Evolutionary conservation across 805 yeast species (phyloP), one percentile per base, ranked within the genome.

Genomic region (Saturnispora diversa): DNA sequence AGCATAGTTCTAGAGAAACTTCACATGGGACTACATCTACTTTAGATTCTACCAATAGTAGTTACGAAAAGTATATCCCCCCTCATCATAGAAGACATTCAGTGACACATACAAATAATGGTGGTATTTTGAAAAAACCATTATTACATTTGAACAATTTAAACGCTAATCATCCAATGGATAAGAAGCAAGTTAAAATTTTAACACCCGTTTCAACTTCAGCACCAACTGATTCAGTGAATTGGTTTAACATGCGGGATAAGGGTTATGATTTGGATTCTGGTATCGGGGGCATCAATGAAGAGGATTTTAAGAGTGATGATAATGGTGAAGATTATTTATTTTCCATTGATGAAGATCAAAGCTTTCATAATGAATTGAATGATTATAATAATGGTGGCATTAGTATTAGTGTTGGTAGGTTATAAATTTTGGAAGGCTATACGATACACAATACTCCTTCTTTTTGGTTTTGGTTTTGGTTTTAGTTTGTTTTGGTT

Each of bases 61-160:
- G 50, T 10, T 42, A 42, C 23, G 54, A 50, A 31, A 56, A 60
- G 35, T 73, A 73, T 47, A 61, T 73, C 16, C 77, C 77, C 21
- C 79, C 79, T 11, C 78, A 73, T 50, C 76, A 71, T 44, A 63
- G 79, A 49, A 60, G 67, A 39, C 42, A 39, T 33, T 32, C 37
- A 7, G 37, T 38, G 11, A 59, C 60, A 7, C 59, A 54, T 54
- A 62, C 52, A 45, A 41, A 44, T 8, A 46, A 40, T 7, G 44
- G 41, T 12, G 54, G 51, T 20, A 44, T 45, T 10, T 32, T 49
- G 39, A 52, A 49, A 17, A 53, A 46, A 26, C 32, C 52, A 2
- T 26, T 21, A 8, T 17, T 36, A 2, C 23, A 26, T 8, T 17
- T 12, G 3, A 28, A 27, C 17, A 16, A 34, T 24, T 19, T 19